Evolutionary conservation across 805 yeast genomes (phyloP), one percentile per base, ranked within the genome.

Genomic region (Ogataea degrootiae): DNA sequence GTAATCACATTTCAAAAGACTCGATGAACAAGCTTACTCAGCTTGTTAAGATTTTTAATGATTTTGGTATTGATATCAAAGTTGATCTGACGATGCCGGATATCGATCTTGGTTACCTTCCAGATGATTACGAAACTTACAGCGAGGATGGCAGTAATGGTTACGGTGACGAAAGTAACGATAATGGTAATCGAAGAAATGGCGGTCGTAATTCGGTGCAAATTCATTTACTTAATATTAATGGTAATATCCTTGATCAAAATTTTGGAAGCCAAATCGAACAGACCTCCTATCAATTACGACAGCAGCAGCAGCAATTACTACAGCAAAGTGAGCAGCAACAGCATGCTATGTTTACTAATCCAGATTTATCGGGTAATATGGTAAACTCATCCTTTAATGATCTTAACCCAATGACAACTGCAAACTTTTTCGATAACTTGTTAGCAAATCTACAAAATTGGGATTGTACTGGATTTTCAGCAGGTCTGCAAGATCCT

Each of bases 1-100:
- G 64, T 19, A 61, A 61, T 46, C 67, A 60, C 39, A 57, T 60
- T 15, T 58, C 63, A 15, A 58, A 50, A 16, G 61, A 61, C 39
- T 58, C 59, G 33, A 49, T 59, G 41, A 52, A 51, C 40, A 62
- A 62, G 34, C 49, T 62, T 48, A 51, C 48, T 37, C 55, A 57
- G 39, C 41, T 60, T 11, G 48, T 55, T 17, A 47, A 51, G 17
- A 50, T 60, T 31, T 57, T 60, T 43, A 51, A 51, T 43, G 55
- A 56, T 36, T 48, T 57, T 6, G 55, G 56, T 29, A 45, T 49
- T 44, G 48, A 36, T 38, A 49, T 47, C 42, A 49, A 51, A 21
- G 46, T 51, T 36, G 56, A 52, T 37, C 45, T 46, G 34, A 37
- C 46, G 3, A 39, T 48, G 40, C 58, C 52, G 14, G 51, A 50